Conservation (phyloP, 2,329 filamentous ascomycete genomes). For the Ceratocystis ficicola region DNA sequence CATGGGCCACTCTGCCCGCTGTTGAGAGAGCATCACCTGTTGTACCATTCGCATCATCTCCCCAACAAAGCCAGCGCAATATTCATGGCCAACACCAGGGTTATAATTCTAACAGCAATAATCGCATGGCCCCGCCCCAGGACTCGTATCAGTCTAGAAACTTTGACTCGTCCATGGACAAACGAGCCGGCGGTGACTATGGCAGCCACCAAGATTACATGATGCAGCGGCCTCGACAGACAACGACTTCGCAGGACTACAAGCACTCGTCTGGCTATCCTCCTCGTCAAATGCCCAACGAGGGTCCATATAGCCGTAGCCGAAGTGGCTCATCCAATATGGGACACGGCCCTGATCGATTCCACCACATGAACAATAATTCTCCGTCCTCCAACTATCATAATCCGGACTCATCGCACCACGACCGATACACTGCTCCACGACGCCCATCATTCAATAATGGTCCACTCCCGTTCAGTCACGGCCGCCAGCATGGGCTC, state of each 20-base stretch:
- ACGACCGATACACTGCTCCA: constrained; percentile 13
- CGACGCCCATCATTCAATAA: constrained; percentile 19
- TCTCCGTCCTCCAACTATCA: constrained; percentile 5
- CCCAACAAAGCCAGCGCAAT: constrained; percentile 27
- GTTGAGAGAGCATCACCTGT: constrained; percentile 68
- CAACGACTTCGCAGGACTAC: constrained; percentile 18
- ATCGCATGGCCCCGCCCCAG: neutral
- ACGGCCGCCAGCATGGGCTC: neutral
- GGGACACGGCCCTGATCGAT: constrained; percentile 11
- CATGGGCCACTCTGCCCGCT: constrained; percentile 78
- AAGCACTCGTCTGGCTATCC: constrained; percentile 19
- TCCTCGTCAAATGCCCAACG: constrained; percentile 13
- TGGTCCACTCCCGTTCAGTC: constrained; percentile 14
- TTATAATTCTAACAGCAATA: neutral
- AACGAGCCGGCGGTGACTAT: constrained; percentile 14
- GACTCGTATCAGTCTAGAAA: constrained; percentile 16
- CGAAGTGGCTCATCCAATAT: constrained; percentile 19
- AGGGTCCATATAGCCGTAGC: constrained; percentile 16
- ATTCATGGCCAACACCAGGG: constrained; percentile 25
- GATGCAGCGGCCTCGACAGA: constrained; percentile 17
- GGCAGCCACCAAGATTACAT: constrained; percentile 1
- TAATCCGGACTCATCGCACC: constrained; percentile 7
- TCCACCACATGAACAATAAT: constrained; percentile 13
- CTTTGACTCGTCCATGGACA: constrained; percentile 14
- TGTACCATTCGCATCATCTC: constrained; percentile 27